Base-by-base conservation (phyloP, 495 filamentous ascomycete species). In the Penicillium manginii region DNA sequence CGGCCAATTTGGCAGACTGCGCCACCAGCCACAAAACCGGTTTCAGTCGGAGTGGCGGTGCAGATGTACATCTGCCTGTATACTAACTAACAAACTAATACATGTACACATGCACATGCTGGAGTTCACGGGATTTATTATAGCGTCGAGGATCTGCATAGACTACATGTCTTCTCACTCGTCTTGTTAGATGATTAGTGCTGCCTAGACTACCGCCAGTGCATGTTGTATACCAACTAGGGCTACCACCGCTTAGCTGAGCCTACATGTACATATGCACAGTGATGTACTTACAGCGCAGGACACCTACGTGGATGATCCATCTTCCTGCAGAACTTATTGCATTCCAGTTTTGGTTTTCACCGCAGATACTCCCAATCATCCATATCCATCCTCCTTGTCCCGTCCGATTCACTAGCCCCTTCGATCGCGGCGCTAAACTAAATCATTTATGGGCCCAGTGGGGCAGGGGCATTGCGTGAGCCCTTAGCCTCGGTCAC, bases 1-100 rank as follows among this genome's bases (percentile, higher is more conserved):
- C 2, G 11, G 0, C 2, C 23, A 31, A 50, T 54, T 54, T 14
- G 29, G 17, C 7, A 23, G 39, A 2, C 31, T 61, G 37, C 58
- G 66, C 66, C 66, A 63, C 63, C 43, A 51, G 66, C 66, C 66
- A 68, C 66, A 66, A 8, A 63, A 54, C 42, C 55, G 48, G 55
- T 55, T 54, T 62, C 59, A 21, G 15, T 8, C 35, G 17, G 45
- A 11, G 65, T 68, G 65, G 65, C 66, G 60, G 66, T 68, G 66
- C 60, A 54, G 9, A 8, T 8, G 9, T 29, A 29, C 26, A 29
- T 5, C 6, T 7, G 35, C n/a, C 14, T 7, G 35, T 37, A n/a
- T 37, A 37, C 35, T n/a, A n/a, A n/a, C n/a, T n/a, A n/a, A n/a
- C n/a, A n/a, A n/a, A n/a, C n/a, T n/a, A n/a, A n/a, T n/a, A n/a